These are phyloP conservation scores for Diaporthe citrichinensis DNA, from an alignment of 2,329 filamentous ascomycete species.

Conservation along the genomic window DNA sequence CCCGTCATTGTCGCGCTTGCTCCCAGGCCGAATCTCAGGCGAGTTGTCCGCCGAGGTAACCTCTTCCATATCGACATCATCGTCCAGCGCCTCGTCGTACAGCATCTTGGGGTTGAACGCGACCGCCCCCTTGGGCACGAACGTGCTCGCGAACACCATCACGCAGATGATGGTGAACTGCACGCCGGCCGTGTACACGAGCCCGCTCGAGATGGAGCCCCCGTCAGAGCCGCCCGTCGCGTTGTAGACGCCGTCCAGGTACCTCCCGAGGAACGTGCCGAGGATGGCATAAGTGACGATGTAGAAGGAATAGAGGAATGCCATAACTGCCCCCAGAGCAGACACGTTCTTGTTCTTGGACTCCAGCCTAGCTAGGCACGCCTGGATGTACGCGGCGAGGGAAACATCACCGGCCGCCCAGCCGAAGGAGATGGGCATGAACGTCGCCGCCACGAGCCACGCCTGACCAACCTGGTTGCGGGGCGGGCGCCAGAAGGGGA, in stretches of 20 bases:
- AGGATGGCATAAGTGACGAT: slow-evolving; percentile 51
- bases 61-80: slow-evolving; percentile 2
- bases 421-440: slow-evolving; percentile 62
- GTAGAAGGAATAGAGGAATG: slow-evolving; percentile 64
- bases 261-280: slow-evolving; percentile 57
- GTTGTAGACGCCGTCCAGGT: slow-evolving; percentile 59
- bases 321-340: slow-evolving; percentile 65
- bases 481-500: slow-evolving; percentile 61
- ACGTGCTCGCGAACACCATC: slow-evolving; percentile 59
- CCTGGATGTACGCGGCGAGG: slow-evolving; percentile 65
- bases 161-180: slow-evolving; percentile 61
- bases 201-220: slow-evolving; percentile 53
- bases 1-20: not conserved
- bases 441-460: slow-evolving; percentile 61
- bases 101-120: slow-evolving; percentile 60
- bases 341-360: slow-evolving; percentile 60
- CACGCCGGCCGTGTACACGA: slow-evolving; percentile 60
- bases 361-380: slow-evolving; percentile 61
- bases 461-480: slow-evolving; percentile 57
- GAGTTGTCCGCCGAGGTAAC: not conserved
- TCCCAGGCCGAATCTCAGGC: slow-evolving; percentile 1
- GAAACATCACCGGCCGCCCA: slow-evolving; percentile 67
- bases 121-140: slow-evolving; percentile 60
- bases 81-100: slow-evolving; percentile 54
- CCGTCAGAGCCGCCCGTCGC: slow-evolving; percentile 47